These are phyloP conservation scores for Pseudoperonospora humuli DNA, from an alignment of 352 stramenopile species.

Conservation along the genomic window DNA sequence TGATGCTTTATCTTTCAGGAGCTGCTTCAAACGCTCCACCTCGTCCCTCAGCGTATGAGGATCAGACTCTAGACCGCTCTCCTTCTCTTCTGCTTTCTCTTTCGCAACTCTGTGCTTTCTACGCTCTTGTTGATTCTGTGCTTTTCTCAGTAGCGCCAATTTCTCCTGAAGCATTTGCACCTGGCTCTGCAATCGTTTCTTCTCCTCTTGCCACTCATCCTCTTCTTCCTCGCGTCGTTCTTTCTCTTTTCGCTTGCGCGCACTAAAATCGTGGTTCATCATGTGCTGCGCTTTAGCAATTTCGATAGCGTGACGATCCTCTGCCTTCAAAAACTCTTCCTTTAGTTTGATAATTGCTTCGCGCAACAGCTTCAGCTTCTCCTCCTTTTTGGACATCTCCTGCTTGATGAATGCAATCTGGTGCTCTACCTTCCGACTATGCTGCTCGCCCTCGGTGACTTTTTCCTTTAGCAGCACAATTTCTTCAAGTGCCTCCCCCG, in stretches of 20 bases:
- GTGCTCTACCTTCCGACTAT: constrained; percentile 36
- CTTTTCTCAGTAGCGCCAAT: constrained; percentile 31
- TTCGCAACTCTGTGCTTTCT: constrained; percentile 9
- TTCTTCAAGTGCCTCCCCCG: constrained; percentile 75
- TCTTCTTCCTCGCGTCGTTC: constrained; percentile 33
- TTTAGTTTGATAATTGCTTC: constrained; percentile 84
- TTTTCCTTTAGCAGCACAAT: constrained; percentile 59
- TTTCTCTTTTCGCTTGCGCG: constrained; percentile 31
- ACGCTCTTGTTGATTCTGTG: constrained; percentile 17
- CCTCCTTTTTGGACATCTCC: constrained; percentile 60
- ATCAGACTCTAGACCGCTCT: constrained; percentile 2
- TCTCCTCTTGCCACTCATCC: constrained; percentile 39
- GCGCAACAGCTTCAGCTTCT: constrained; percentile 57
- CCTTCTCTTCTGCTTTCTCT: constrained; percentile 23
- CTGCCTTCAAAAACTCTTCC: constrained; percentile 82
- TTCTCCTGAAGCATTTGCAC: constrained; percentile 67
- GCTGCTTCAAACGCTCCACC: constrained; percentile 41
- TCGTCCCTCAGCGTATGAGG: constrained; percentile 30
- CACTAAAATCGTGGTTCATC: constrained; percentile 25
- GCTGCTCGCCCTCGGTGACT: constrained; percentile 24
- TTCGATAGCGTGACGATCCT: constrained; percentile 73
- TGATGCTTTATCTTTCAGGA: constrained; percentile 53
- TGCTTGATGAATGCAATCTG: constrained; percentile 31
- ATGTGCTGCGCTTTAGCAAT: constrained; percentile 46
- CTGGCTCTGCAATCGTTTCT: constrained; percentile 41